Base-by-base conservation (phyloP, 768 basidiomycete genomes). In the Sarcomyxa edulis region DNA sequence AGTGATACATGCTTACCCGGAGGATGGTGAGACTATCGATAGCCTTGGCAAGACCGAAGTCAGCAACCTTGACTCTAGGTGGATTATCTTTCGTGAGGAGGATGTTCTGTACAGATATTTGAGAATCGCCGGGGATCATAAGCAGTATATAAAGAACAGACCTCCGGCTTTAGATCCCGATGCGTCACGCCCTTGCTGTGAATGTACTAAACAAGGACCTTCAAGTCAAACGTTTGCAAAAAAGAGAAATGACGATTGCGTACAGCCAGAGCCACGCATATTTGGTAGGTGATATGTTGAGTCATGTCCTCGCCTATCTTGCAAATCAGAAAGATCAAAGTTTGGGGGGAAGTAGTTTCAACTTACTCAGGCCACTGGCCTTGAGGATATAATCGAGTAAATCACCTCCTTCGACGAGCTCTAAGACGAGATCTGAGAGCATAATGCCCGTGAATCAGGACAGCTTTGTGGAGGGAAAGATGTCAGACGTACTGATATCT, bases 41-140 rank as follows among this genome's bases (percentile, higher is more conserved):
- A n/a, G 84, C 78, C 56, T 98, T 99, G 1, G 95, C 94, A 6
- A 97, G 75, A 3, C 95, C 95, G 54, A 96, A 99, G 59, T 97
- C 95, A 2, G 95, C 94, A 11, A 97, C 83, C 54, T 97, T 97
- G 49, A 89, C 78, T 1, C 64, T 59, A 0, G 85, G 85, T 0
- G 85, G 86, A 2, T 66, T 47, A 28, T 81, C 75, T 7, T 54
- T 65, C 1, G 91, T 93, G n/a, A 96, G 59, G 2, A 95, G 72
- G 6, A 94, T 78, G 48, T 95, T 94, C 82, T 88, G 41, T n/a
- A 27, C 8, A 20, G 20, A 40, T 1, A 32, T 48, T 26, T 2
- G 26, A 22, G 21, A 45, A 12, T 14, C 20, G 27, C 26, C 8
- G n/a, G 20, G 26, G 16, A 30, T 31, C 19, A 11, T 37, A 9